Percentiles rank a stretch among this genome's conserved stretches.
phyloP scores from a whole-genome alignment of 2,329 filamentous ascomycete genomes.

The Cryphonectria parasitica region DNA sequence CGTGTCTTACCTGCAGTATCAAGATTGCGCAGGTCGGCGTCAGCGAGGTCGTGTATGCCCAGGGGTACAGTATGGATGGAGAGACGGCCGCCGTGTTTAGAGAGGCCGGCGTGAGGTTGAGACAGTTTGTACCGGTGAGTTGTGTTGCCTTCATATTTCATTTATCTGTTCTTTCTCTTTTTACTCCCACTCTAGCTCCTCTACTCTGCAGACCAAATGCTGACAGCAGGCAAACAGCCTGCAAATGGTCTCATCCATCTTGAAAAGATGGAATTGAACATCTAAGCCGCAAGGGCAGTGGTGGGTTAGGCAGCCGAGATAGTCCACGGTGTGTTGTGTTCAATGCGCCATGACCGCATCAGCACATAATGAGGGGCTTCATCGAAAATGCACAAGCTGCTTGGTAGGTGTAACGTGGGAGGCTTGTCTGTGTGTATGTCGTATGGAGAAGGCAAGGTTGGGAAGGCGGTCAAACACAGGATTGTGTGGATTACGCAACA shows the following conservation, averaged over 20 bases:
- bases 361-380: neutral
- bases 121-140: conserved; percentile 86
- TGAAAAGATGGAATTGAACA: conserved; percentile 52
- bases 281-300: neutral
- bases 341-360: neutral
- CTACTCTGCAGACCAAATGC: neutral
- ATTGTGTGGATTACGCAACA: neutral
- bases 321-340: neutral
- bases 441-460: neutral
- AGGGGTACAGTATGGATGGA: conserved; percentile 92
- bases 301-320: neutral
- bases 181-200: too few species aligned
- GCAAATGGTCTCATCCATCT: conserved; percentile 68
- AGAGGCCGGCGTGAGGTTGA: conserved; percentile 79
- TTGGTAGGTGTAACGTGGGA: neutral
- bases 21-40: conserved; percentile 98
- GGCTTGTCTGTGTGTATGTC: neutral
- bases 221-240: conserved; percentile 48
- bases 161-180: neutral
- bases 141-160: neutral
- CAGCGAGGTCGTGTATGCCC: conserved; percentile 90
- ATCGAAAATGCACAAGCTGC: neutral
- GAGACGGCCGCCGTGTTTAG: conserved; percentile 81
- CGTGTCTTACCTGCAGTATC: conserved; percentile 95
- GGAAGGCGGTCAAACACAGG: neutral